A percentile compares a stretch with the other conserved stretches of the same genome.
These are phyloP conservation scores for Penicillium arizonense DNA, from an alignment of 495 filamentous ascomycete species.

Conservation along the genomic window DNA sequence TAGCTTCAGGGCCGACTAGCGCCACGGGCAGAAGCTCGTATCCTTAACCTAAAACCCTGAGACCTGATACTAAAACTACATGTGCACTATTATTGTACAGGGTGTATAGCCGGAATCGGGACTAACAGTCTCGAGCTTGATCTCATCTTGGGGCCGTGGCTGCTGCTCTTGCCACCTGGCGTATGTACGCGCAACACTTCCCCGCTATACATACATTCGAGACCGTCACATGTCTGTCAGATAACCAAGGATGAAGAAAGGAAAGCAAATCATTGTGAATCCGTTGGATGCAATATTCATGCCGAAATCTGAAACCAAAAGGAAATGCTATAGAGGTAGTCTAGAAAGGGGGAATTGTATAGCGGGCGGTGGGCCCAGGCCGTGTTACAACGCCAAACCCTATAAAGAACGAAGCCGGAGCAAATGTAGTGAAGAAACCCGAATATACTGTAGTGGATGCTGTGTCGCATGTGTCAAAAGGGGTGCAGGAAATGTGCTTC, in stretches of 20 bases:
- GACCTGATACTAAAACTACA: too few relatives aligned
- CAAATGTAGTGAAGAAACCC: too few relatives aligned
- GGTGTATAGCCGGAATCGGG: too few relatives aligned
- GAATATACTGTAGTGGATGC: too few relatives aligned
- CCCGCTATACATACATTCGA: background rate
- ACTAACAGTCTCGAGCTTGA: too few relatives aligned
- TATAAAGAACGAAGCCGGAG: too few relatives aligned
- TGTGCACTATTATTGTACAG: background rate
- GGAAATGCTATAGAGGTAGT: background rate
- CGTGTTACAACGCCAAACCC: too few relatives aligned
- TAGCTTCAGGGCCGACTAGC: slow-evolving; percentile 4
- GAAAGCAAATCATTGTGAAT: too few relatives aligned
- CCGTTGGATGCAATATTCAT: too few relatives aligned
- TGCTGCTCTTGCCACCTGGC: background rate
- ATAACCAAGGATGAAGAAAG: too few relatives aligned
- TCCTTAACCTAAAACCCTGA: background rate
- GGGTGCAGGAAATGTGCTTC: background rate
- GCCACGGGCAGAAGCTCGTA: slow-evolving; percentile 15
- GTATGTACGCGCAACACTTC: background rate
- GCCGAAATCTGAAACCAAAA: background rate
- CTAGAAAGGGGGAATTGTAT: background rate
- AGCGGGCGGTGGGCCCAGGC: background rate
- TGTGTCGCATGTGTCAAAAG: too few relatives aligned
- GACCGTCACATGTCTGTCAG: slow-evolving; percentile 4
- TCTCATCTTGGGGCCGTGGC: too few relatives aligned